These are phyloP conservation scores for Malus sylvestris DNA, from an alignment of 306 rosid genomes.

Conservation along the genomic window DNA sequence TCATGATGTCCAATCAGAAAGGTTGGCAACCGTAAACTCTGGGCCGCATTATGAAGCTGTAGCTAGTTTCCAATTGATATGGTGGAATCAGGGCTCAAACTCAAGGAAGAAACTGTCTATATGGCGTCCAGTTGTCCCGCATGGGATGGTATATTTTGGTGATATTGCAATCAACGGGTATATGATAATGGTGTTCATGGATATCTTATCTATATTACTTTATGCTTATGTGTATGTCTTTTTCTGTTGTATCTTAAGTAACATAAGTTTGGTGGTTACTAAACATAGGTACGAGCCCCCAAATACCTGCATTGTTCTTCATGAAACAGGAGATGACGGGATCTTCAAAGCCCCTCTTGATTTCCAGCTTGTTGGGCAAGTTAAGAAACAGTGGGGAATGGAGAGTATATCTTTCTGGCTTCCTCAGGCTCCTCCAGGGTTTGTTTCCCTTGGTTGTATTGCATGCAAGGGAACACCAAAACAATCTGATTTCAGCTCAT, in stretches of 20 bases:
- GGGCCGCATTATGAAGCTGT: conserved; percentile 64
- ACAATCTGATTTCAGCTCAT: conserved; percentile 54
- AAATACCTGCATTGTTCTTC: conserved; percentile 73
- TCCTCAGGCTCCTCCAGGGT: conserved; percentile 95
- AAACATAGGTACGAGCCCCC: conserved; percentile 83
- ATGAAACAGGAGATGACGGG: conserved; percentile 58
- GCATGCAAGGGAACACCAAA: conserved; percentile 78
- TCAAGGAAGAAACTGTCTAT: conserved; percentile 68
- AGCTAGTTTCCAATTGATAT: conserved; percentile 72
- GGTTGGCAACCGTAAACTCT: conserved; percentile 41
- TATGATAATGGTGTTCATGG: conserved; percentile 15
- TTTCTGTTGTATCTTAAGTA: no score
- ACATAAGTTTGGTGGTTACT: not conserved
- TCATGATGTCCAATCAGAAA: conserved; percentile 35
- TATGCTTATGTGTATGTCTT: not conserved
- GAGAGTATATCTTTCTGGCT: conserved; percentile 82
- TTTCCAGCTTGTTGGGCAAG: conserved; percentile 76
- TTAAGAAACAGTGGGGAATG: conserved; percentile 84
- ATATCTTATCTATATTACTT: conserved; percentile 6
- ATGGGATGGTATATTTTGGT: conserved; percentile 80
- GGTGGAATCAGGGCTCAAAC: conserved; percentile 86
- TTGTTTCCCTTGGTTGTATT: conserved; percentile 84
- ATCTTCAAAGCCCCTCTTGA: conserved; percentile 64
- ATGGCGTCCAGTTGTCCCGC: conserved; percentile 90
- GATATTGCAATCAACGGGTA: conserved; percentile 84